Evolutionary conservation across 495 filamentous ascomycete genomes (phyloP), one percentile per base, ranked within the genome.

Genomic region (Coniosporium apollinis): DNA sequence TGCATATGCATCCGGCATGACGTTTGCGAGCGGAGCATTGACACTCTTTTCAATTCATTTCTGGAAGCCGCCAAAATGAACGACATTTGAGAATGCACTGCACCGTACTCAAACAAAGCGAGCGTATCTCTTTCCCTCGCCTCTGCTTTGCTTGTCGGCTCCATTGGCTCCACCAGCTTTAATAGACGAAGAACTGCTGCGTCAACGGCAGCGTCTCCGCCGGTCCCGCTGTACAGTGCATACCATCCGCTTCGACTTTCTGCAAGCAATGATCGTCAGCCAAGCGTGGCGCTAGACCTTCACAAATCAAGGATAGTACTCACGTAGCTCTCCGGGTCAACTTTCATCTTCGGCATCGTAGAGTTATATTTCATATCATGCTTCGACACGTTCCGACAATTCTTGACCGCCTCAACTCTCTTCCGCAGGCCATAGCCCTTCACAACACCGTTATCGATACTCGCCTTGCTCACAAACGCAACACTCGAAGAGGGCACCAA

Each of bases 321-420:
- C 44, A 69, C 61, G 57, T 94, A 97, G 46, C 67, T 72, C 62
- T 96, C 89, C 7, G 89, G 82, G 48, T 97, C 85, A 26, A 97
- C 89, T 52, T 67, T 76, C 84, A 96, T 96, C 59, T 66, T 74
- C 13, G 89, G 89, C 76, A 76, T 85, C 14, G 58, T 54, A 47
- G 85, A 76, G 56, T 97, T 97, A 56, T 70, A 83, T 56, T 85
- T 89, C 87, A 97, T 94, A 51, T 96, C 82, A 49, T 62, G 67
- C 67, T 97, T 97, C 13, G 79, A 64, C 34, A 96, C 69, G 14
- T 58, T 69, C 41, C 89, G 69, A 52, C 87, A 94, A 33, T 74
- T 71, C 45, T 69, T 73, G 19, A 96, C 82, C 6, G 81, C 59
- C 60, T 85, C 82, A 39, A 96, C 59, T 22, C 83, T 68, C 56